phyloP scores from a whole-genome alignment of 192 early-diverging fungal species.

The Coemansia pectinata region DNA sequence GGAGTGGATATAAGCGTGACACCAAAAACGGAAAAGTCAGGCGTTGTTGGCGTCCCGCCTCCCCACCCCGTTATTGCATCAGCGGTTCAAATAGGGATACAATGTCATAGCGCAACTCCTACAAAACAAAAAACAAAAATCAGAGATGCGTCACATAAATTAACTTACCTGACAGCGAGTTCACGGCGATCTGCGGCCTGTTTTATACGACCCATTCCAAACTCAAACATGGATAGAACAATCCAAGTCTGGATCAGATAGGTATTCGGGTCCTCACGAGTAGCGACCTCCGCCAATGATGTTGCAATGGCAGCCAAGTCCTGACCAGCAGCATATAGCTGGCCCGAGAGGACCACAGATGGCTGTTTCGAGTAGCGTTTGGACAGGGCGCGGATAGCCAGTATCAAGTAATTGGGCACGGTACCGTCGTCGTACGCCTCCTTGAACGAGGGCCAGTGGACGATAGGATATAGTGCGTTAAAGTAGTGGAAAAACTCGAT shows the following conservation, averaged over 20 bases:
- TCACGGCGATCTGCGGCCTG: slow-evolving; percentile 56
- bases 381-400: slow-evolving; percentile 55
- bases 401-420: slow-evolving; percentile 56
- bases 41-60: neutral
- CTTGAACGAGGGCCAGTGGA: slow-evolving; percentile 57
- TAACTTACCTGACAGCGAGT: slow-evolving; percentile 51
- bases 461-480: slow-evolving; percentile 54
- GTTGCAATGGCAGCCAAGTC: slow-evolving; percentile 55
- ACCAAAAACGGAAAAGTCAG: neutral
- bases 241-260: slow-evolving; percentile 58
- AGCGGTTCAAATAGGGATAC: neutral
- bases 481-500: slow-evolving; percentile 57
- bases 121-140: neutral
- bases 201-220: slow-evolving; percentile 51
- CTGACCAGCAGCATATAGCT: slow-evolving; percentile 51
- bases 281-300: slow-evolving; percentile 53
- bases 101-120: neutral
- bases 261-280: slow-evolving; percentile 55
- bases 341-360: slow-evolving; percentile 47
- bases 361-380: slow-evolving; percentile 57
- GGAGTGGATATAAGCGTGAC: neutral
- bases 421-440: slow-evolving; percentile 57
- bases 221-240: slow-evolving; percentile 55
- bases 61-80: neutral
- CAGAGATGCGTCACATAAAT: neutral